phyloP scores from a whole-genome alignment of 2,329 filamentous ascomycete species.

The Diaporthe vexans region DNA sequence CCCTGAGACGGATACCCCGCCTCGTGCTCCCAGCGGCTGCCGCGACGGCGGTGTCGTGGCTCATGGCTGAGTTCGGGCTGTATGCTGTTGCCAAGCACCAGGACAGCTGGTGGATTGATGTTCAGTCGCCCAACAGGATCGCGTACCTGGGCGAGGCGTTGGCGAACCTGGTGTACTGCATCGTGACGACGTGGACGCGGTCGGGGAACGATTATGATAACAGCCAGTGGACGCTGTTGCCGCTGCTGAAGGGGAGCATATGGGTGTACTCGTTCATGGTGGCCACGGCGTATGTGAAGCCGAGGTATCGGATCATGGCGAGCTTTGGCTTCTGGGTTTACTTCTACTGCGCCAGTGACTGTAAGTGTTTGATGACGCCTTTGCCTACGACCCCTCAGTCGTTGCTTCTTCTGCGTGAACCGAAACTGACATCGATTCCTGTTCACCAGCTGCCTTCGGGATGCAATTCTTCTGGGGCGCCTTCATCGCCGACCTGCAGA shows the following conservation, averaged over 20 bases:
- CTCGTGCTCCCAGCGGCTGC: constrained; percentile 70
- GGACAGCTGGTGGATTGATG: constrained; percentile 71
- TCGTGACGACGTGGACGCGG: constrained; percentile 66
- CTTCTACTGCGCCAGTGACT: constrained; percentile 58
- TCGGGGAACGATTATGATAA: constrained; percentile 67
- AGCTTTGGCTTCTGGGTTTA: constrained; percentile 63
- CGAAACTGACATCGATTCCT: constrained; percentile 37
- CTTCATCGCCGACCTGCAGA: constrained; percentile 72
- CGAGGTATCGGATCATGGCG: constrained; percentile 63
- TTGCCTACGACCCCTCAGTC: background rate
- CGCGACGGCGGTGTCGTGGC: constrained; percentile 68
- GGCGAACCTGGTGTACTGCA: constrained; percentile 58
- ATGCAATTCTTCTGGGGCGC: constrained; percentile 74
- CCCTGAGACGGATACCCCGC: constrained; percentile 70
- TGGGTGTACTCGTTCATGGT: constrained; percentile 67
- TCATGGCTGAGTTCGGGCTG: constrained; percentile 66
- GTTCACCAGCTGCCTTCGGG: constrained; percentile 58
- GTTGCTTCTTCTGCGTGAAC: background rate
- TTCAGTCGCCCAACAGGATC: constrained; percentile 60
- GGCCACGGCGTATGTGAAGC: constrained; percentile 63
- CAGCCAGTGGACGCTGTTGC: constrained; percentile 71
- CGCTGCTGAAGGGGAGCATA: constrained; percentile 68
- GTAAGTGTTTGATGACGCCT: constrained; percentile 45
- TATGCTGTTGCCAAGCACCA: constrained; percentile 68
- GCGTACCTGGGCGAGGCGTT: constrained; percentile 57